These are phyloP conservation scores for Globisporangium mamillatum DNA, from an alignment of 352 stramenopile genomes.

Conservation along the genomic window DNA sequence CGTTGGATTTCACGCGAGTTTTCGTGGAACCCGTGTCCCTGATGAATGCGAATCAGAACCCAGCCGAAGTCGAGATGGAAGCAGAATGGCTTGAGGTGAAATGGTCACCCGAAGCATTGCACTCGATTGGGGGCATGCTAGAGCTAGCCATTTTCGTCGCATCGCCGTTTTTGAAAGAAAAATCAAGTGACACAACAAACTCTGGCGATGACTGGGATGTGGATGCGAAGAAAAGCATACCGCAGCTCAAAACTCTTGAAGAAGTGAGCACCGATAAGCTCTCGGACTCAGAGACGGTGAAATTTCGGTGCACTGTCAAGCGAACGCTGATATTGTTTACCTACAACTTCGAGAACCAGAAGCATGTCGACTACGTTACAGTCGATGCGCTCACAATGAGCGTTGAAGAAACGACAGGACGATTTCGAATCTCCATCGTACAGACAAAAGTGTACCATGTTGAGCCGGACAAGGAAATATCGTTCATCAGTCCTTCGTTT, in stretches of 20 bases:
- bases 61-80: conserved; percentile 69
- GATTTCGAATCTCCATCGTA: conserved; percentile 52
- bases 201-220: not conserved
- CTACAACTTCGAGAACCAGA: conserved; percentile 25
- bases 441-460: conserved; percentile 43
- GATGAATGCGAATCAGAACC: conserved; percentile 30
- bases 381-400: conserved; percentile 64
- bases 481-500: conserved; percentile 13
- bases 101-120: conserved; percentile 57
- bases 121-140: conserved; percentile 58
- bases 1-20: conserved; percentile 60
- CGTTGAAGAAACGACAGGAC: conserved; percentile 42
- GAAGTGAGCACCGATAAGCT: conserved; percentile 39
- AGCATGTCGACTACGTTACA: conserved; percentile 53
- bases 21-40: conserved; percentile 51
- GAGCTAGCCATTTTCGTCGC: conserved; percentile 52
- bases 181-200: not conserved
- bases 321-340: conserved; percentile 49
- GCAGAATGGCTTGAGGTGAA: conserved; percentile 75
- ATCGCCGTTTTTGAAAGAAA: conserved; percentile 27
- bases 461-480: conserved; percentile 14
- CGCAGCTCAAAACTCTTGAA: conserved; percentile 34
- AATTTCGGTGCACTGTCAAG: conserved; percentile 68
- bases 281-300: conserved; percentile 35
- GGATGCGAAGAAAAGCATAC: conserved; percentile 22